These are phyloP conservation scores for Chlamydomonas urium DNA, from an alignment of 139 green algal species.

Conservation along the genomic window DNA sequence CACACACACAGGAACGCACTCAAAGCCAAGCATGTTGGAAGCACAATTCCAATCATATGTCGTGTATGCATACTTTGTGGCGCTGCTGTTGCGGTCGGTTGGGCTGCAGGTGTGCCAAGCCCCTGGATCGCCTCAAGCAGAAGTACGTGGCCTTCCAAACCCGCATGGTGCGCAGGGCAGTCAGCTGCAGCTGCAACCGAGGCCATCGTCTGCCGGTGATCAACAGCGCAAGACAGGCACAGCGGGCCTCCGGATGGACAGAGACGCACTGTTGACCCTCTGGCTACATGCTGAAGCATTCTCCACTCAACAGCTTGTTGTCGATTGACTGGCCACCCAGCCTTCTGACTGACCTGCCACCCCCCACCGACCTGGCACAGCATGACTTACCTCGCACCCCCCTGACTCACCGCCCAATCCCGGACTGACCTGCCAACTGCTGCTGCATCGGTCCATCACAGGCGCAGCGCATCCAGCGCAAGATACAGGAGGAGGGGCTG, in stretches of 20 bases:
- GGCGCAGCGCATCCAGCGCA: slow-evolving; percentile 64
- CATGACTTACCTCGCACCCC: no score
- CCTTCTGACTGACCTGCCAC: no score
- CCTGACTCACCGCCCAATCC: no score
- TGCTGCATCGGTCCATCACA: slow-evolving; percentile 39
- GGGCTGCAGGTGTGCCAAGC: slow-evolving; percentile 51
- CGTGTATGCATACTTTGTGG: background rate
- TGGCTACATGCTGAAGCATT: background rate
- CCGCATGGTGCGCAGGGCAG: slow-evolving; percentile 76
- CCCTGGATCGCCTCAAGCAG: slow-evolving; percentile 62
- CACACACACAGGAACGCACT: background rate
- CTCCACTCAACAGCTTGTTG: no score
- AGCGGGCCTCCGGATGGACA: background rate
- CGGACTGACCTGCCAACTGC: no score
- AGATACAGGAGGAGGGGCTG: slow-evolving; percentile 46
- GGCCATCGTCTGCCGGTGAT: background rate
- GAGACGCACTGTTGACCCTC: background rate
- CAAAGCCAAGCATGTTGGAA: background rate
- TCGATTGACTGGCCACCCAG: no score
- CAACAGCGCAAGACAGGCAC: background rate
- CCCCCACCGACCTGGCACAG: no score
- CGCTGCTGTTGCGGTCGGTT: background rate
- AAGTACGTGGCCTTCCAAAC: slow-evolving; percentile 79
- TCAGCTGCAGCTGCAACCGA: no score
- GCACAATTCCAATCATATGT: background rate